A percentile compares a stretch with the other conserved stretches of the same genome.
Evolutionary conservation across 1,284 basidiomycete species (phyloP).

Genomic region (Pseudozyma sp.): DNA sequence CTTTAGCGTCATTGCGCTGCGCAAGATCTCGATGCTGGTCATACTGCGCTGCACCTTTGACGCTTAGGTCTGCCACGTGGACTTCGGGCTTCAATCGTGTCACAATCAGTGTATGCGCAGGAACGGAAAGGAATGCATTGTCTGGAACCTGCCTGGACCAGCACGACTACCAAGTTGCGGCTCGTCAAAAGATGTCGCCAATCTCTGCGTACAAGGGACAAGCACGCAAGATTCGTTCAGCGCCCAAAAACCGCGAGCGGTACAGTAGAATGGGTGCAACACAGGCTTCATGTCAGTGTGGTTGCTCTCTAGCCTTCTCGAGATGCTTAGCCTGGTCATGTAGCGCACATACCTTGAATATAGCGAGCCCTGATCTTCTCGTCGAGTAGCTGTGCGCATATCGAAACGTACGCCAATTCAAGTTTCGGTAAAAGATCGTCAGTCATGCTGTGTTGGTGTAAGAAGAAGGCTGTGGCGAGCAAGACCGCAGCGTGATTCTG

Average conservation of each 20-base stretch:
- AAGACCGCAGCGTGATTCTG: no score
- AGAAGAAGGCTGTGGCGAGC: no score
- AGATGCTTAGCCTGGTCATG: not conserved
- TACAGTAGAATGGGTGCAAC: no score
- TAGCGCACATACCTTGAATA: constrained; percentile 43
- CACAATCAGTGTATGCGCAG: no score
- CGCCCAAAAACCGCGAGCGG: no score
- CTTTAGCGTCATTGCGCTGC: no score
- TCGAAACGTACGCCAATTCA: not conserved
- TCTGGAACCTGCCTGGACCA: not conserved
- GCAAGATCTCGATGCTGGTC: no score
- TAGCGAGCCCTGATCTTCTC: constrained; percentile 56
- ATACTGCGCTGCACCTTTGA: no score
- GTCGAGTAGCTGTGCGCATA: constrained; percentile 39
- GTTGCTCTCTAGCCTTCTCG: not conserved
- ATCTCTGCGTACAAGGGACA: constrained; percentile 30
- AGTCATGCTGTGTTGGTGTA: not conserved
- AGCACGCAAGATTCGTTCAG: no score
- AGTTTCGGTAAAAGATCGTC: not conserved
- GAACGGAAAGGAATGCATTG: constrained; percentile 1
- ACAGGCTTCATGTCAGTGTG: not conserved
- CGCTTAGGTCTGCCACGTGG: no score
- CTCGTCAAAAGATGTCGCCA: constrained; percentile 50
- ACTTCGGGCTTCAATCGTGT: no score
- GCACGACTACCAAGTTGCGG: not conserved